Evolutionary conservation across 2,329 filamentous ascomycete genomes (phyloP), one percentile per base, ranked within the genome.

Genomic region (Venturia asperata): DNA sequence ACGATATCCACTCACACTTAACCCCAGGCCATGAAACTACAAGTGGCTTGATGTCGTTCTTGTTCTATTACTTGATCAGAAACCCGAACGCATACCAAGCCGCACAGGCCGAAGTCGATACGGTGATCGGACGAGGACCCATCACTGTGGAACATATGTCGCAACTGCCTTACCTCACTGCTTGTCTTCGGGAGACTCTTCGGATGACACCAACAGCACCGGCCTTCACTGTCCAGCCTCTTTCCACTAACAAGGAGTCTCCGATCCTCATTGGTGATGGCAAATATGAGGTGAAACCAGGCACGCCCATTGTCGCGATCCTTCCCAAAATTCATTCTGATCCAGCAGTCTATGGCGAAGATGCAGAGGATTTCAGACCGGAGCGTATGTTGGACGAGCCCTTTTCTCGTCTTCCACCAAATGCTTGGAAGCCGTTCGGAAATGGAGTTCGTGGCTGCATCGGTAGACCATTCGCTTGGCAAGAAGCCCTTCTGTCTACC

Each of bases 121-220:
- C 76, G 0, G 79, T 86, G 0, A 72, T 84, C 34, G 82, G 82
- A 0, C 71, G 74, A 2, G 76, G 72, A 1, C 75, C 79, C 1
- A 72, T 86, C 39, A 73, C 72, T 0, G 71, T 80, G 61, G 78
- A 80, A 7, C 82, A 85, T 69, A 71, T 86, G 1, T 69, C 76
- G 0, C 79, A 80, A 67, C 77, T 87, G 2, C 74, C 77, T 13
- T 87, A 85, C 71, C 69, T 85, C 60, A 80, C 82, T 64, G 84
- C 79, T 9, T 71, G 67, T 56, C 42, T 60, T 24, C 77, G 61
- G 19, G 64, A 66, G 52, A 66, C 82, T 0, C 74, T 86, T 9
- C 81, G 84, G 0, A 78, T 86, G 1, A 80, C 79, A 0, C 81
- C 79, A 41, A 78, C 83, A 0, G 82, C 83, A 0, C 82, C 83